Percentiles rank a stretch among this genome's conserved stretches.
Conservation (phyloP, 2,329 filamentous ascomycete species). For the Beauveria caledonica region DNA sequence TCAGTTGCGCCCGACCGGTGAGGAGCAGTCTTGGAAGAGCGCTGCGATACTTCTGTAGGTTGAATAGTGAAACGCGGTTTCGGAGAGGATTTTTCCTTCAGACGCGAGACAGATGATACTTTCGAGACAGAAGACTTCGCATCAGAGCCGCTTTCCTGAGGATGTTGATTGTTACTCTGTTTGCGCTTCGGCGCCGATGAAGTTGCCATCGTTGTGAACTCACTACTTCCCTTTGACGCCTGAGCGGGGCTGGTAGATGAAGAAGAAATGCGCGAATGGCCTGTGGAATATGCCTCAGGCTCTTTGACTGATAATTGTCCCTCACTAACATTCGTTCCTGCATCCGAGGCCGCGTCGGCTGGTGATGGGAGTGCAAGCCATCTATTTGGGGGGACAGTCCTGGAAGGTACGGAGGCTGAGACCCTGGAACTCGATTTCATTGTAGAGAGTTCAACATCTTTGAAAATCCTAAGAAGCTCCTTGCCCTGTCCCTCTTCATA, state of each 20-base stretch:
- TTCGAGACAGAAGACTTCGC: not conserved
- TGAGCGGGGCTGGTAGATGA: not conserved
- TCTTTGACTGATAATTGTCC: not conserved
- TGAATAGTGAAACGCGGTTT: not conserved
- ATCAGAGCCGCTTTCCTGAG: not conserved
- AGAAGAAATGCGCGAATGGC: not conserved
- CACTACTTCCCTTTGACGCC: not conserved
- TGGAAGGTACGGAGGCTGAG: not conserved
- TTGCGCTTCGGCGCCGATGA: constrained; percentile 12
- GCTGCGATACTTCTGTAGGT: not conserved
- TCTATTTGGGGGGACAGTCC: not conserved
- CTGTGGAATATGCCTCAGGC: not conserved
- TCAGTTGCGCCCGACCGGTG: not conserved
- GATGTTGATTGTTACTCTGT: not conserved
- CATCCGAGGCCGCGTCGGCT: not conserved
- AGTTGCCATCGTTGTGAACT: constrained; percentile 14
- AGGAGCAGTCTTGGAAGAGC: not conserved
- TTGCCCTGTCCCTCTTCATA: not conserved
- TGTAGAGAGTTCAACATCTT: not conserved
- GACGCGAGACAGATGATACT: not conserved
- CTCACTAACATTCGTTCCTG: not conserved
- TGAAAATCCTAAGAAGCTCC: not conserved
- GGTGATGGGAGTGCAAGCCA: not conserved
- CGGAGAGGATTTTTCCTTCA: not conserved
- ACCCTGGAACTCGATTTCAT: not conserved